These are phyloP conservation scores for Coemansia sp. DNA, from an alignment of 192 early-diverging fungal species.

Conservation along the genomic window DNA sequence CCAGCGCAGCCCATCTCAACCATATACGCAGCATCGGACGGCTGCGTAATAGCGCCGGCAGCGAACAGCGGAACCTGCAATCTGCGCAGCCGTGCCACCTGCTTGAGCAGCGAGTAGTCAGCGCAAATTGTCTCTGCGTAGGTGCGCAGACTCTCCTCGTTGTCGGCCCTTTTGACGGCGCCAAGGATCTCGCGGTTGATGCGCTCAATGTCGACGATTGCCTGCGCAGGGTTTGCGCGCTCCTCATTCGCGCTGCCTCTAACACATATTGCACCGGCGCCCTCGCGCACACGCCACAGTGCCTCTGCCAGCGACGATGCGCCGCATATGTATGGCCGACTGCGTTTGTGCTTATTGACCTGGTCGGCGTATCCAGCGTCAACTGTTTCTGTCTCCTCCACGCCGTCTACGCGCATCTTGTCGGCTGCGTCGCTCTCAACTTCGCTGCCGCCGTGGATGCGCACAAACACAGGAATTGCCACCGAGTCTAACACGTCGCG, in stretches of 20 bases:
- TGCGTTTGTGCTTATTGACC: constrained; percentile 88
- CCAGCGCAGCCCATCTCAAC: constrained; percentile 97
- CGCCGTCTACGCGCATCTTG: background rate
- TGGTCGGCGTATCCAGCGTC: constrained; percentile 73
- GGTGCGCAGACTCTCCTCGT: background rate
- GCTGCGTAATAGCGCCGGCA: constrained; percentile 92
- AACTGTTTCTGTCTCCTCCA: constrained; percentile 49
- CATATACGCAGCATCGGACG: constrained; percentile 98
- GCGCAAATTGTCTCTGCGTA: background rate
- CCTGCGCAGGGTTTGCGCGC: background rate
- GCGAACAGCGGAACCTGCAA: constrained; percentile 97
- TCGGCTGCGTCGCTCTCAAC: constrained; percentile 76
- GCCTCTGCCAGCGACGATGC: constrained; percentile 24
- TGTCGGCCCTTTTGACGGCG: background rate
- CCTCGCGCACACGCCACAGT: background rate
- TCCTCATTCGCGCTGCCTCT: constrained; percentile 2
- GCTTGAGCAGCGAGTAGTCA: background rate
- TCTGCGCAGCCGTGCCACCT: constrained; percentile 35
- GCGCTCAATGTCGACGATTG: constrained; percentile 8
- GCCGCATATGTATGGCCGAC: constrained; percentile 90
- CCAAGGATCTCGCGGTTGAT: background rate
- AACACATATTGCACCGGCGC: background rate
- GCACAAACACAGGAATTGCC: constrained; percentile 96
- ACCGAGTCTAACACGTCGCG: constrained; percentile 85
- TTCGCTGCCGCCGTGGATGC: constrained; percentile 94